Conservation (phyloP, 2,329 filamentous ascomycete species). For the Lecanosticta acicola region DNA sequence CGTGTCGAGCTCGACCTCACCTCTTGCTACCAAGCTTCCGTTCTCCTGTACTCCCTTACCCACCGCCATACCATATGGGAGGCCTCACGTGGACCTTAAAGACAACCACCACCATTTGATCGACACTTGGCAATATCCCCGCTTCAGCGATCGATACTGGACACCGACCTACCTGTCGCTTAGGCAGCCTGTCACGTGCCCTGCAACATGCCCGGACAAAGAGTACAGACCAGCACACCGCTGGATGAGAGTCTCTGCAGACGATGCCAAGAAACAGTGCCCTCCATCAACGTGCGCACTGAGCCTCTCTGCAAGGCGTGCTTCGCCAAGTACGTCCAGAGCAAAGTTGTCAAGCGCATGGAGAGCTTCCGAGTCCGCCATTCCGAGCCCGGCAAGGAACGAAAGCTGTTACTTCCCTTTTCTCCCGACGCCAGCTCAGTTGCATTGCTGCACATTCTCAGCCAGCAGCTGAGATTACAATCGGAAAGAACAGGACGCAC, state of each 20-base stretch:
- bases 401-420: slow-evolving; percentile 66
- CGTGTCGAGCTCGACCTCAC: neutral
- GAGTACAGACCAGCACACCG: slow-evolving; percentile 7
- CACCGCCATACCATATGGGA: no score
- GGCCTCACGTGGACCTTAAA: no score
- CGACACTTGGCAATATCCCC: no score
- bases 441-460: slow-evolving; percentile 68
- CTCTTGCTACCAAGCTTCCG: neutral
- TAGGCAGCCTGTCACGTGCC: no score
- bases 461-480: slow-evolving; percentile 63
- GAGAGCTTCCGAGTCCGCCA: slow-evolving; percentile 55
- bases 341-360: slow-evolving; percentile 75
- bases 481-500: slow-evolving; percentile 57
- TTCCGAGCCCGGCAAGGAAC: slow-evolving; percentile 39
- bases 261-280: slow-evolving; percentile 50
- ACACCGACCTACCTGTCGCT: no score
- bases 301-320: slow-evolving; percentile 63
- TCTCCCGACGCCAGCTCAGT: slow-evolving; percentile 80
- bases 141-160: no score
- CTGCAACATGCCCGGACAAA: slow-evolving; percentile 25
- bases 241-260: slow-evolving; percentile 41
- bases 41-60: neutral
- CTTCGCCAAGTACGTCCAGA: slow-evolving; percentile 69
- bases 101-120: no score
- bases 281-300: slow-evolving; percentile 51